Evolutionary conservation across 176 grass and related monocot species (phyloP), one percentile per base, ranked within the genome.

Genomic region (Zizania latifolia): DNA sequence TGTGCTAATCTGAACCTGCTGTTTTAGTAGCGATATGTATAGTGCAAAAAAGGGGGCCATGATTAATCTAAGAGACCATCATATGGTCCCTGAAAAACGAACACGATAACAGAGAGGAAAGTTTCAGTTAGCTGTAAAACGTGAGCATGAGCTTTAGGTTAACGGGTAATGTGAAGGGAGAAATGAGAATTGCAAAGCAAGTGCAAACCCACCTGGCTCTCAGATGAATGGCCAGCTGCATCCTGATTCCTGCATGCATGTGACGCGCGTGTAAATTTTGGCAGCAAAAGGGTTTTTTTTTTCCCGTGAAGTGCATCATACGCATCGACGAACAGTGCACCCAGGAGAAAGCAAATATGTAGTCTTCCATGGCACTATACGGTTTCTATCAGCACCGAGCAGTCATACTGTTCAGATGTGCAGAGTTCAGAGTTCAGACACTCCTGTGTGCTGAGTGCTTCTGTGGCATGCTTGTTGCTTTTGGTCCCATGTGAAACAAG

Each of bases 101-200:
- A 6, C 50, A 53, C 24, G 31, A 72, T 66, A 30, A 23, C 32
- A 21, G 46, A 79, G 48, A 79, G 24, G 83, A 66, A 68, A 73
- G 84, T 68, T 66, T 55, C 22, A 56, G 72, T 57, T 86, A 86
- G 45, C 84, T 82, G 84, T 82, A 58, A 57, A 76, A 65, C 53
- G 29, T 37, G 56, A 17, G 44, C 16, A 35, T 45, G 4, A 13
- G 48, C 77, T 81, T 53, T 39, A 35, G 60, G 68, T 46, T 73
- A 78, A 74, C 68, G 74, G 14, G 61, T 23, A 79, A 57, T 68
- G 68, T 79, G 77, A 61, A n/a, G 10, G 58, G 23, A 58, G 58
- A 44, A 67, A 10, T 39, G 23, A 58, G 58, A 44, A 67, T 15
- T 39, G 50, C 32, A 27, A 61, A 37, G 15, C 31, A 22, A 33